Evolutionary conservation across 352 stramenopile genomes (phyloP).

Genomic region (Pythium biforme): DNA sequence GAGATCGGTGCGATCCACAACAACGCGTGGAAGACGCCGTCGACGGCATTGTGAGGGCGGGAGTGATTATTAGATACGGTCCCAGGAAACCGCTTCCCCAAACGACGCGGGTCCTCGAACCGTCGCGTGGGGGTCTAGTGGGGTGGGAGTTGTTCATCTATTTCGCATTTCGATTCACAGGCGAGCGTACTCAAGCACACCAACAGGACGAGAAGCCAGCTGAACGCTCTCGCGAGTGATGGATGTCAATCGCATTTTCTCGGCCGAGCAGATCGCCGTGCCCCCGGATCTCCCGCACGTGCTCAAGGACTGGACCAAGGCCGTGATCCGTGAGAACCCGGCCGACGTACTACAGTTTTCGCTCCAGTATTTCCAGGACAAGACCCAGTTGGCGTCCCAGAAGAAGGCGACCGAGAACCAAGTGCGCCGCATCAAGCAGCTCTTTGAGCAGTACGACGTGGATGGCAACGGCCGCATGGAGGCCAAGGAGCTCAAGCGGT

Average conservation of each 20-base stretch:
- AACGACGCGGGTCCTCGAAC: background rate
- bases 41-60: background rate
- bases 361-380: slow-evolving; percentile 85
- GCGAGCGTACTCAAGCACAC: too few species aligned
- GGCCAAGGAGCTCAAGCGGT: slow-evolving; percentile 64
- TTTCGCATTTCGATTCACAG: background rate
- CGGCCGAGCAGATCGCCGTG: slow-evolving; percentile 90
- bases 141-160: background rate
- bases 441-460: slow-evolving; percentile 82
- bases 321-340: slow-evolving; percentile 79
- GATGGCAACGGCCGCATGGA: slow-evolving; percentile 81
- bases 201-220: background rate
- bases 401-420: slow-evolving; percentile 65
- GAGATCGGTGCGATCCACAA: slow-evolving; percentile 42
- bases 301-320: slow-evolving; percentile 92
- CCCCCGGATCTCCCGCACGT: slow-evolving; percentile 81
- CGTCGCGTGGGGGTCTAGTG: background rate
- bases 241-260: slow-evolving; percentile 93
- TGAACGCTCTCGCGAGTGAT: slow-evolving; percentile 31
- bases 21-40: slow-evolving; percentile 29
- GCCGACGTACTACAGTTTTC: slow-evolving; percentile 81
- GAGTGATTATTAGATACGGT: too few species aligned
- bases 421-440: slow-evolving; percentile 60
- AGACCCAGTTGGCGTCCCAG: slow-evolving; percentile 54
- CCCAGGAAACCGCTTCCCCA: slow-evolving; percentile 2